Percentiles rank a stretch among this genome's conserved stretches.
These are phyloP conservation scores for Posidonia australis DNA, from an alignment of 106 monocot genomes.

Conservation along the genomic window DNA sequence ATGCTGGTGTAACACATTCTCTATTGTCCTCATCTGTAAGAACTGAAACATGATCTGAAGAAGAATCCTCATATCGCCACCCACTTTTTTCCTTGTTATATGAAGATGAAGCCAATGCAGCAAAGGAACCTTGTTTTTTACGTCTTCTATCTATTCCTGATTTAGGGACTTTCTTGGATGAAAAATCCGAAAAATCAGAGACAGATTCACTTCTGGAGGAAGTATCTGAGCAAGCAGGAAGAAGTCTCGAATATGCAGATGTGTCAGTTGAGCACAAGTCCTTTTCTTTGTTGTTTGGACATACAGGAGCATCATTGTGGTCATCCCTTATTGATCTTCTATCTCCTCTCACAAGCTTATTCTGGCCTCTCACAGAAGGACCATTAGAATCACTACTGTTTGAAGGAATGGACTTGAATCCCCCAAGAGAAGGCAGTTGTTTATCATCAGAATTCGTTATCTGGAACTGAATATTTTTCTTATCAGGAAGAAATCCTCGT, in stretches of 20 bases:
- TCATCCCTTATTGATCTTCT: conserved; percentile 17
- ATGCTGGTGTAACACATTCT: conserved; percentile 30
- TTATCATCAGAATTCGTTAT: conserved; percentile 26
- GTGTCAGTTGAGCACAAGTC: conserved; percentile 22
- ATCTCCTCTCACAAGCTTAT: conserved; percentile 31
- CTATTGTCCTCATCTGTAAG: conserved; percentile 30
- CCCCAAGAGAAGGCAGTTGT: conserved; percentile 7
- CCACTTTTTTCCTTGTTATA: conserved; percentile 30
- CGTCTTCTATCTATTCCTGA: conserved; percentile 46
- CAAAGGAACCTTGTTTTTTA: conserved; percentile 31
- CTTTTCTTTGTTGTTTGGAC: conserved; percentile 22
- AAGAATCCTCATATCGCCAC: conserved; percentile 33
- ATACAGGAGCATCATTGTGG: conserved; percentile 17
- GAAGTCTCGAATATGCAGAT: conserved; percentile 18
- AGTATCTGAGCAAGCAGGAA: conserved; percentile 23
- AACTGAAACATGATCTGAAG: conserved; percentile 26
- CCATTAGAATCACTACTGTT: conserved; percentile 19
- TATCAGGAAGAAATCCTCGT: conserved; percentile 21
- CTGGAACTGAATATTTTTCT: conserved; percentile 14
- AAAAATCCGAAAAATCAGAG: conserved; percentile 39
- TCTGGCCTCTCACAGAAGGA: conserved; percentile 16
- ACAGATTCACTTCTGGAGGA: conserved; percentile 37
- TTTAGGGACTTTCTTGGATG: conserved; percentile 27
- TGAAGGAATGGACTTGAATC: conserved; percentile 19
- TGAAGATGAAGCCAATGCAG: conserved; percentile 4